phyloP scores from a whole-genome alignment of 345 rosid genomes.

The Acer saccharum region DNA sequence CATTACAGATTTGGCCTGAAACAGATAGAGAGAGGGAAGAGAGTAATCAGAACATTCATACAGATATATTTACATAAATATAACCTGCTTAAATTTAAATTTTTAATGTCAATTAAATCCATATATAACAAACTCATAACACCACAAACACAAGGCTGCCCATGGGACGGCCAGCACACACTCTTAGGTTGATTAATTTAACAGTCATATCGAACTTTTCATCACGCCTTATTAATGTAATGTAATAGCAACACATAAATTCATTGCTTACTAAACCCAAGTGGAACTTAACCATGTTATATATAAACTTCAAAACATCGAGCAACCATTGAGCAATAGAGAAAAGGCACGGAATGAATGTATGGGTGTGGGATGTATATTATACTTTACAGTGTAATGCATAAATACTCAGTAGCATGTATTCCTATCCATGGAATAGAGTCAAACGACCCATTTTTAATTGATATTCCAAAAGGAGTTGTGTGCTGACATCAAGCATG shows the following conservation, averaged over 20 bases:
- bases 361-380: neutral
- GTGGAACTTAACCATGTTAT: neutral
- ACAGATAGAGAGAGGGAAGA: neutral
- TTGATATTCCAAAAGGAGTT: neutral
- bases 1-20: slow-evolving; percentile 43
- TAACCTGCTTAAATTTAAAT: neutral
- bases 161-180: neutral
- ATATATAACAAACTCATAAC: neutral
- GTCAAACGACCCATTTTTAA: neutral
- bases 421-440: neutral
- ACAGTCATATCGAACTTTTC: neutral
- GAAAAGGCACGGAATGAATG: neutral
- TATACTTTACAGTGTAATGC: neutral
- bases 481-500: neutral
- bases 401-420: neutral
- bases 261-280: neutral
- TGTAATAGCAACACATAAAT: neutral
- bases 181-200: neutral
- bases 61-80: neutral
- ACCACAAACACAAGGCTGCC: neutral
- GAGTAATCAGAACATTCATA: slow-evolving; percentile 12
- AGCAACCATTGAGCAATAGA: neutral
- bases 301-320: neutral
- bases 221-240: neutral
- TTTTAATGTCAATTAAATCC: neutral